Conservation (phyloP, 176 grass and related monocot species). For the Eragrostis nindensis region DNA sequence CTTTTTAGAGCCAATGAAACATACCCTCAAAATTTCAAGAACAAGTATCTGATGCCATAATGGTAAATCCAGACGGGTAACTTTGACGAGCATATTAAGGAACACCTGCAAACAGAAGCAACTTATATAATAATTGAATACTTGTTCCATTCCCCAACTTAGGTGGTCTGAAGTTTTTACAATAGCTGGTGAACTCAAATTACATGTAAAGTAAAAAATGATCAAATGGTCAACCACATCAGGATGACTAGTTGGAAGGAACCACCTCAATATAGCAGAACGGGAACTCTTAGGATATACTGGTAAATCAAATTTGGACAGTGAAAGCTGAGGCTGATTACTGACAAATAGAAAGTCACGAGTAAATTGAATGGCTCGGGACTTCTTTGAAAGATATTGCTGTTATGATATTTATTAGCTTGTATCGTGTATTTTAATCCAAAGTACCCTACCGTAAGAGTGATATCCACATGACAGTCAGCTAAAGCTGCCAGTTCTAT, state of each 20-base stretch:
- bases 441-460: conserved; percentile 18
- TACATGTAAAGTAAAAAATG: conserved; percentile 5
- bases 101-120: conserved; percentile 76
- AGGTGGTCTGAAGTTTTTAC: neutral
- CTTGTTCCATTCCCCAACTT: conserved; percentile 9
- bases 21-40: conserved; percentile 97
- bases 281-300: conserved; percentile 9
- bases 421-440: too few species aligned
- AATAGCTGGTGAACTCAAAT: conserved; percentile 23
- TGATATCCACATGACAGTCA: conserved; percentile 3
- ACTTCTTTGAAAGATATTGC: neutral
- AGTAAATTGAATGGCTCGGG: conserved; percentile 17
- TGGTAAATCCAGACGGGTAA: conserved; percentile 90
- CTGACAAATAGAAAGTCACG: neutral
- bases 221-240: conserved; percentile 14
- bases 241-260: neutral
- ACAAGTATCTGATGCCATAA: conserved; percentile 99
- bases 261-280: conserved; percentile 24
- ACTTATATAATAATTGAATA: conserved; percentile 25
- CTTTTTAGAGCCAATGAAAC: conserved; percentile 29
- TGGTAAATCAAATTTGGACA: conserved; percentile 20
- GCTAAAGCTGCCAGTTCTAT: neutral
- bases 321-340: conserved; percentile 25
- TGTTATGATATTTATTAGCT: conserved; percentile 19
- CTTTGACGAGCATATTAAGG: conserved; percentile 97